Percentiles rank a stretch among this genome's conserved stretches.
phyloP scores from a whole-genome alignment of 495 filamentous ascomycete species.

The Penicillium coprophilum region DNA sequence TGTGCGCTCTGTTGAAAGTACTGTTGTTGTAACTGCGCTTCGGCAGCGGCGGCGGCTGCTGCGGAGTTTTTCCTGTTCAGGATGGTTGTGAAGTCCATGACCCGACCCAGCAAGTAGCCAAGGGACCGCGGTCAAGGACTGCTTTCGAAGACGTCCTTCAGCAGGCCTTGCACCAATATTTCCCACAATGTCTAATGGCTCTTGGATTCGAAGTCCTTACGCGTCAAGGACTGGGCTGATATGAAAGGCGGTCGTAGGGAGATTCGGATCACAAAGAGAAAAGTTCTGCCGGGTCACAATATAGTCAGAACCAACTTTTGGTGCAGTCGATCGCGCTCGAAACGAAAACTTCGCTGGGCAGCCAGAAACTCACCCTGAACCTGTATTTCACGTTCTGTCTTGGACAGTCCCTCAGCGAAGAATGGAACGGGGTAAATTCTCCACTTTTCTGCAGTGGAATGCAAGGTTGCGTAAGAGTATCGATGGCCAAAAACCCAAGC shows the following conservation, averaged over 20 bases:
- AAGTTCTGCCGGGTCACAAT: not conserved
- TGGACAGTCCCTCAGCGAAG: slow-evolving; percentile 8
- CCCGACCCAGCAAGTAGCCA: slow-evolving; percentile 40
- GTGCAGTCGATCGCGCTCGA: not conserved
- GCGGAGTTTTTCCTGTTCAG: slow-evolving; percentile 63
- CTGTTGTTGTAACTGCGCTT: slow-evolving; percentile 54
- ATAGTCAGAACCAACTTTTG: not conserved
- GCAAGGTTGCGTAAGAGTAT: slow-evolving; percentile 14
- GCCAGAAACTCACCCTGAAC: slow-evolving; percentile 9
- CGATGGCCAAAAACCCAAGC: slow-evolving; percentile 1
- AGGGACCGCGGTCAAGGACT: slow-evolving; percentile 39
- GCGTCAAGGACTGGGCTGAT: not conserved
- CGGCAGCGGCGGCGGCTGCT: slow-evolving; percentile 45
- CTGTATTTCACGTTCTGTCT: slow-evolving; percentile 1
- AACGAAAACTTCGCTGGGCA: not conserved
- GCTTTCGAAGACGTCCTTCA: slow-evolving; percentile 25
- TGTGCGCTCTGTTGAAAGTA: slow-evolving; percentile 51
- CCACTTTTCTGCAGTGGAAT: slow-evolving; percentile 22
- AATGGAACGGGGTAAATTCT: slow-evolving; percentile 13
- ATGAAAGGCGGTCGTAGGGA: not conserved
- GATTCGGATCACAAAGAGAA: not conserved
- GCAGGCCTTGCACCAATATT: slow-evolving; percentile 13
- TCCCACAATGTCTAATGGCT: not conserved
- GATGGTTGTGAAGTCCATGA: slow-evolving; percentile 72
- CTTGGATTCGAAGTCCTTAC: not conserved